Conservation (phyloP, 2,329 filamentous ascomycete genomes). For the Hypoxylon sp. region DNA sequence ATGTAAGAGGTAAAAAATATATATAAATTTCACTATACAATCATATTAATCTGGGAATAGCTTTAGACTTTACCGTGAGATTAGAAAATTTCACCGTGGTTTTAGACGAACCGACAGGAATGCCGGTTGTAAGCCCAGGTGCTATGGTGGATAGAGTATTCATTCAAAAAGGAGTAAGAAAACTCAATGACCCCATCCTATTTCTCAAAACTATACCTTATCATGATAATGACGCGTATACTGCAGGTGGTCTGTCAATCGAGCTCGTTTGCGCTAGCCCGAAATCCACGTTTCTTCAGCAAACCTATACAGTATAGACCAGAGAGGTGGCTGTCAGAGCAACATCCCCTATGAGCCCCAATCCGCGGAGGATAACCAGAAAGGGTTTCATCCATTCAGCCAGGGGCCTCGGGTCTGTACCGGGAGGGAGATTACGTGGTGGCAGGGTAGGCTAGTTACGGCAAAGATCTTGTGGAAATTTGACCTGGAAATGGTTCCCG, state of each 20-base stretch:
- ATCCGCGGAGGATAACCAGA: conserved; percentile 11
- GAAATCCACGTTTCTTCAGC: conserved; percentile 2
- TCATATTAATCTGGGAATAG: no score
- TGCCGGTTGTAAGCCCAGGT: neutral
- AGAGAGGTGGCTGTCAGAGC: conserved; percentile 10
- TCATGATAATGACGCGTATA: no score
- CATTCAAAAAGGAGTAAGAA: conserved; percentile 33
- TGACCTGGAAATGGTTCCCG: conserved; percentile 18
- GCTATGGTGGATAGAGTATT: neutral
- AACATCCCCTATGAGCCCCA: conserved; percentile 6
- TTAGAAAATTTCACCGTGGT: no score
- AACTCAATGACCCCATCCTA: no score
- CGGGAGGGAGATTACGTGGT: conserved; percentile 15
- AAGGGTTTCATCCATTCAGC: conserved; percentile 8
- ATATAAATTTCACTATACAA: no score
- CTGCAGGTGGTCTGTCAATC: conserved; percentile 2
- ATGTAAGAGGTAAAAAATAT: no score
- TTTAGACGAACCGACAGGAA: no score
- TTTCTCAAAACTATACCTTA: no score
- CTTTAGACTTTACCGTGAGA: no score
- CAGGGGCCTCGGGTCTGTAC: conserved; percentile 10
- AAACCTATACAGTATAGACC: conserved; percentile 9
- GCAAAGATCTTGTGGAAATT: conserved; percentile 22
- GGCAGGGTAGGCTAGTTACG: conserved; percentile 6
- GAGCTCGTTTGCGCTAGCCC: neutral